Conservation (phyloP, 2,329 filamentous ascomycete genomes). For the Alternaria postmessia region DNA sequence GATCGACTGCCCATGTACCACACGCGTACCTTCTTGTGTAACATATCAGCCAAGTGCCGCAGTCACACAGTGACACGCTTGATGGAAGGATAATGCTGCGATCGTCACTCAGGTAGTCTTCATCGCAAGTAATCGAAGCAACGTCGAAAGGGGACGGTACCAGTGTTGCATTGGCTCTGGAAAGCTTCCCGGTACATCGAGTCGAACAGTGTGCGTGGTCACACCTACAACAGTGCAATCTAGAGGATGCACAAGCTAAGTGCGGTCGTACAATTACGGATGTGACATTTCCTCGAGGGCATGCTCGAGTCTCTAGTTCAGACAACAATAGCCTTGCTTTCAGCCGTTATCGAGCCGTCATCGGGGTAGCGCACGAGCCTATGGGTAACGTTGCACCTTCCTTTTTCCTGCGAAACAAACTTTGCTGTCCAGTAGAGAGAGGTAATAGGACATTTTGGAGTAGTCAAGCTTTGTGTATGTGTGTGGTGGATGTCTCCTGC, state of each 20-base stretch:
- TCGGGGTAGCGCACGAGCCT: constrained; percentile 9
- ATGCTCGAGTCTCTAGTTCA: constrained; percentile 9
- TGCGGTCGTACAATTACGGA: constrained; percentile 7
- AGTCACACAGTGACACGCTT: constrained; percentile 18
- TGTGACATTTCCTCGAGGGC: constrained; percentile 16
- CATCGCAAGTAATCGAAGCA: constrained; percentile 12
- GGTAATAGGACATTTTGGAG: background rate
- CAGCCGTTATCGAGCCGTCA: constrained; percentile 2
- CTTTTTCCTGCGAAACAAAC: background rate
- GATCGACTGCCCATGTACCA: constrained; percentile 10
- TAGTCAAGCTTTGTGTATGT: background rate
- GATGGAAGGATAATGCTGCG: constrained; percentile 8
- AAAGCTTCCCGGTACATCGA: constrained; percentile 12
- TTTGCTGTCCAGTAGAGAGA: background rate
- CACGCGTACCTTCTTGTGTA: constrained; percentile 10
- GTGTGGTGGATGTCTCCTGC: background rate
- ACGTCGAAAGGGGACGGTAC: constrained; percentile 7
- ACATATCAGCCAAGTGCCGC: constrained; percentile 10
- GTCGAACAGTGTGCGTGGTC: constrained; percentile 10
- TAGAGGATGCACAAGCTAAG: background rate
- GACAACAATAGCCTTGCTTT: constrained; percentile 3
- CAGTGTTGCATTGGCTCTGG: constrained; percentile 1
- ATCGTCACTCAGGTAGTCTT: constrained; percentile 4
- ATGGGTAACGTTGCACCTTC: constrained; percentile 11
- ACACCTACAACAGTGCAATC: constrained; percentile 3